phyloP scores from a whole-genome alignment of 2,329 filamentous ascomycete genomes.

The Didymella lethalis region DNA sequence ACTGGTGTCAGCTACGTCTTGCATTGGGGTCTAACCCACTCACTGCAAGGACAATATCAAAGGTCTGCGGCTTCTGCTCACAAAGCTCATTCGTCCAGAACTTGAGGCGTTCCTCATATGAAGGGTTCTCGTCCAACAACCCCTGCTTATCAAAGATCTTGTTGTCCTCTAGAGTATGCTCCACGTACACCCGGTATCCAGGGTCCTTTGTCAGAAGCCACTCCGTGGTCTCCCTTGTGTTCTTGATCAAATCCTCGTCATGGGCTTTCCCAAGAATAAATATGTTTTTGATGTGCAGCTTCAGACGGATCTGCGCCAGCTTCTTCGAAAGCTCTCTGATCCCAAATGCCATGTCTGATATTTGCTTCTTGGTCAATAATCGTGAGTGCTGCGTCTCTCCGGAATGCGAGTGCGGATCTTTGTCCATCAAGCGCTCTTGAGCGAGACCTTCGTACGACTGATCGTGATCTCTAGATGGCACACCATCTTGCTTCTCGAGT shows the following conservation, averaged over 20 bases:
- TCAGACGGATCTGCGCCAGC: slow-evolving; percentile 81
- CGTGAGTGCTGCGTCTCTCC: slow-evolving; percentile 64
- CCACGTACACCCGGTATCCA: slow-evolving; percentile 79
- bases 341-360: slow-evolving; percentile 96
- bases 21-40: slow-evolving; percentile 21
- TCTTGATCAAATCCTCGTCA: slow-evolving; percentile 78
- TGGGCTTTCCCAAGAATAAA: slow-evolving; percentile 94
- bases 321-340: slow-evolving; percentile 89
- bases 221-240: slow-evolving; percentile 77
- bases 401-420: slow-evolving; percentile 48
- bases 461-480: slow-evolving; percentile 31
- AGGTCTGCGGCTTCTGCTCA: slow-evolving; percentile 77
- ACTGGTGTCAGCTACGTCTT: background rate
- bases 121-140: slow-evolving; percentile 68
- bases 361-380: slow-evolving; percentile 91
- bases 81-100: slow-evolving; percentile 89
- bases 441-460: slow-evolving; percentile 46
- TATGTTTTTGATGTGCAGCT: slow-evolving; percentile 80
- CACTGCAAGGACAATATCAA: slow-evolving; percentile 89
- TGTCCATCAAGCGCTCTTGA: slow-evolving; percentile 53
- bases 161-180: slow-evolving; percentile 75
- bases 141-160: slow-evolving; percentile 76
- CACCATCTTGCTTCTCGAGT: slow-evolving; percentile 57
- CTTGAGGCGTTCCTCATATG: slow-evolving; percentile 67
- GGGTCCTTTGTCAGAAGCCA: slow-evolving; percentile 82